Evolutionary conservation across 1,284 basidiomycete species (phyloP).

Genomic region (Ganoderma meredithae): DNA sequence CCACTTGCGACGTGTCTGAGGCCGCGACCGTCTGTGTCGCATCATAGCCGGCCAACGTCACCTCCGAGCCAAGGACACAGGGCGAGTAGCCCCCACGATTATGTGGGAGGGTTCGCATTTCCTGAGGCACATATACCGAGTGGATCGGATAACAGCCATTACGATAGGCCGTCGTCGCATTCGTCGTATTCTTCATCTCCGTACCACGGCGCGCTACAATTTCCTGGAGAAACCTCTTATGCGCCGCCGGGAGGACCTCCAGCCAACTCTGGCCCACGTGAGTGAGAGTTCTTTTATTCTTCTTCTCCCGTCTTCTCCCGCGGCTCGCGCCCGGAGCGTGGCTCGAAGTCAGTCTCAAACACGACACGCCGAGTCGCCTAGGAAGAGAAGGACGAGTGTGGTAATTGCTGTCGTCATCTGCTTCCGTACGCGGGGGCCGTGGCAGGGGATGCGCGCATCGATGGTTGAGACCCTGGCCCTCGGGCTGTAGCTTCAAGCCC

Average conservation of each 20-base stretch:
- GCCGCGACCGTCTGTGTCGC: slow-evolving; percentile 31
- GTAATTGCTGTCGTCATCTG: background rate
- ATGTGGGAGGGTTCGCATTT: slow-evolving; percentile 34
- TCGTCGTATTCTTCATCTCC: slow-evolving; percentile 21
- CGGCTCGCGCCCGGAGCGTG: slow-evolving; percentile 16
- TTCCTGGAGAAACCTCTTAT: slow-evolving; percentile 22
- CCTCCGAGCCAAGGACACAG: slow-evolving; percentile 9
- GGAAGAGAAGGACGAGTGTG: slow-evolving; percentile 5
- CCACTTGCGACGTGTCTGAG: slow-evolving; percentile 21
- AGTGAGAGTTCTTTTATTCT: slow-evolving; percentile 20
- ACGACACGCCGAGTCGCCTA: background rate
- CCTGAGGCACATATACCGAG: slow-evolving; percentile 32
- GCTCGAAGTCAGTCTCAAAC: slow-evolving; percentile 9
- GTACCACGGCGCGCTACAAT: slow-evolving; percentile 19
- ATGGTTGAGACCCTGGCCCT: background rate
- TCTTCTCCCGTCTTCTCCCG: slow-evolving; percentile 13
- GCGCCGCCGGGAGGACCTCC: slow-evolving; percentile 17
- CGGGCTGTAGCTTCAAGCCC: background rate
- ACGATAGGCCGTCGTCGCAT: slow-evolving; percentile 17
- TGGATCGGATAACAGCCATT: slow-evolving; percentile 17
- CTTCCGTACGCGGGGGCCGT: background rate
- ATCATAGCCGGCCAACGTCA: slow-evolving; percentile 24
- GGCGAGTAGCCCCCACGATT: slow-evolving; percentile 10
- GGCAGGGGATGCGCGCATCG: slow-evolving; percentile 1
- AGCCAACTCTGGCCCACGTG: slow-evolving; percentile 30